Conservation (phyloP, 2,329 filamentous ascomycete genomes). For the Nannizzia gypsea region DNA sequence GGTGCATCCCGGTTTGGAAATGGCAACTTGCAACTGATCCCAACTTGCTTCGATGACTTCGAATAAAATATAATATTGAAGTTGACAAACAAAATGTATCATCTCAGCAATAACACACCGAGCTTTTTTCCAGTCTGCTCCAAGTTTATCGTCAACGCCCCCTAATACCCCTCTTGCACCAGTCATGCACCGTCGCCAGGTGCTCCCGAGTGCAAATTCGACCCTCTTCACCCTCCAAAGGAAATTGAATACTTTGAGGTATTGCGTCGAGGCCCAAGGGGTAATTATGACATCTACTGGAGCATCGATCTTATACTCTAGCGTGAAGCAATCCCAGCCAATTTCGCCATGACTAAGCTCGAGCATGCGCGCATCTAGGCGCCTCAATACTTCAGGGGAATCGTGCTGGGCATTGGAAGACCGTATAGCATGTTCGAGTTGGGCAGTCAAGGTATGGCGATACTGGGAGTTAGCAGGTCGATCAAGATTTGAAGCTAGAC, state of each 20-base stretch:
- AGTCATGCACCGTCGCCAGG: constrained; percentile 93
- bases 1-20: constrained; percentile 75
- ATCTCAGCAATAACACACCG: constrained; percentile 87
- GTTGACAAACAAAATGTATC: constrained; percentile 93
- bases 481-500: constrained; percentile 80
- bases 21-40: constrained; percentile 74
- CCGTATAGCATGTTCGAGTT: constrained; percentile 91
- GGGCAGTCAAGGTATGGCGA: constrained; percentile 90
- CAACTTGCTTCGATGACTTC: constrained; percentile 96
- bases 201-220: constrained; percentile 80
- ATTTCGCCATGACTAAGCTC: constrained; percentile 94
- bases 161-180: constrained; percentile 83
- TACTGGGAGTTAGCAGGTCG: constrained; percentile 95
- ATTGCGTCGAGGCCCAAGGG: constrained; percentile 88
- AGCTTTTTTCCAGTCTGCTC: constrained; percentile 77
- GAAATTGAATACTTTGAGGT: constrained; percentile 98
- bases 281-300: constrained; percentile 96
- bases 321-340: constrained; percentile 96
- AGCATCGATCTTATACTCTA: constrained; percentile 96
- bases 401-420: constrained; percentile 97
- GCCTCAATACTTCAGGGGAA: constrained; percentile 75
- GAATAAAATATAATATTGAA: constrained; percentile 97
- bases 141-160: constrained; percentile 59
- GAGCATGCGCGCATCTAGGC: constrained; percentile 94
- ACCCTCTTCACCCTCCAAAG: constrained; percentile 97